Conservation (phyloP, 352 stramenopile species). For the Globisporangium nagaii region DNA sequence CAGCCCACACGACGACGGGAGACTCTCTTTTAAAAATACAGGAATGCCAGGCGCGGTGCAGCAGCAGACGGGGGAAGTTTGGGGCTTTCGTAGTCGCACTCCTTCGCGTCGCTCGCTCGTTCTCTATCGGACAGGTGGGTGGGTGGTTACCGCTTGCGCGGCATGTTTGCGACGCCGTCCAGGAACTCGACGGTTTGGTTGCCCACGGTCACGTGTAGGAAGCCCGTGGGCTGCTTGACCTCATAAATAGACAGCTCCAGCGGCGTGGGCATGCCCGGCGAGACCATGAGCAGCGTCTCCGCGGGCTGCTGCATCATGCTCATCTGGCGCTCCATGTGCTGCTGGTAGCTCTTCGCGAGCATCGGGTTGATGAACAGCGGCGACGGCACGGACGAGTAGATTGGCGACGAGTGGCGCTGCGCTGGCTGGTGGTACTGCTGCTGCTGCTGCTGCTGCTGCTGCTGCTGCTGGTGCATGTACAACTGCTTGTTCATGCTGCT, state of each 20-base stretch:
- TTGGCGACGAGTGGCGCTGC: conserved; percentile 11
- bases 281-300: conserved; percentile 54
- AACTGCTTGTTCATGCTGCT: conserved; percentile 7
- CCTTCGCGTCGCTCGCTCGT: background rate
- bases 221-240: conserved; percentile 75
- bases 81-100: background rate
- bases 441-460: conserved; percentile 14
- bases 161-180: conserved; percentile 79
- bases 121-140: background rate
- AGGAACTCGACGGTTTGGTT: conserved; percentile 84
- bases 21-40: conserved; percentile 6
- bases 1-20: background rate
- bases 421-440: conserved; percentile 7
- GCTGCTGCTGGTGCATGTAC: conserved; percentile 18
- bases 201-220: conserved; percentile 71
- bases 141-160: conserved; percentile 58
- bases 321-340: conserved; percentile 33
- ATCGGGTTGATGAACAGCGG: conserved; percentile 58
- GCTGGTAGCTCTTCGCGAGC: conserved; percentile 59
- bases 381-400: conserved; percentile 13
- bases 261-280: conserved; percentile 61
- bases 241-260: conserved; percentile 83
- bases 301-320: conserved; percentile 19
- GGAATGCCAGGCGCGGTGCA: background rate
- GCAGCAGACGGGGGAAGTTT: background rate